Conservation (phyloP, 2,329 filamentous ascomycete species). For the Aspergillus sp. region DNA sequence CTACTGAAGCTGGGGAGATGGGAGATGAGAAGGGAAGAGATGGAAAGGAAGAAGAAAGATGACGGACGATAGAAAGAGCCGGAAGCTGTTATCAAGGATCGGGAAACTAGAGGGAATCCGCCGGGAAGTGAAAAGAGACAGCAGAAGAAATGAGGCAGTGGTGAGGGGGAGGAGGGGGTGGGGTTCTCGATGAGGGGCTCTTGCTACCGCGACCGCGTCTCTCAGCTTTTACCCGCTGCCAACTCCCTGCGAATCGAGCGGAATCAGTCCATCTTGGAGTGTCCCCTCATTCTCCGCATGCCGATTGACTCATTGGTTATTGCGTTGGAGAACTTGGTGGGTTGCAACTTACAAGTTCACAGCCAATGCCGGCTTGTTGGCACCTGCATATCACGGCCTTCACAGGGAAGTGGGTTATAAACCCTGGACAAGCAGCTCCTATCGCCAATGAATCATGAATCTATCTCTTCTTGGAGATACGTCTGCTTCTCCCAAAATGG, state of each 20-base stretch:
- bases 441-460: not conserved
- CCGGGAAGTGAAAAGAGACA: conserved; percentile 19
- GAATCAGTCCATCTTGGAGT: not conserved
- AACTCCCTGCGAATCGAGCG: too few relatives aligned
- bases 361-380: too few relatives aligned
- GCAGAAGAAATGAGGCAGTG: conserved; percentile 13
- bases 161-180: conserved; percentile 19
- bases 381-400: too few relatives aligned
- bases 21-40: not conserved
- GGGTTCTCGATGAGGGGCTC: not conserved
- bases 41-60: conserved; percentile 6
- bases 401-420: too few relatives aligned
- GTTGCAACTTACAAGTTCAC: not conserved
- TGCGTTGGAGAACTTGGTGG: not conserved
- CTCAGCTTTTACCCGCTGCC: not conserved
- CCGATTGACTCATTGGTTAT: not conserved
- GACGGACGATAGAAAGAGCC: conserved; percentile 3
- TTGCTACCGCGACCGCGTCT: not conserved
- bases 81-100: not conserved
- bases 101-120: conserved; percentile 10
- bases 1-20: not conserved
- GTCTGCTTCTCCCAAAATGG: not conserved
- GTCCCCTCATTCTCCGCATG: conserved; percentile 14
- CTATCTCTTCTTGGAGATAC: not conserved
- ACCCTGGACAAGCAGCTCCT: too few relatives aligned